Evolutionary conservation across 1,139 yeast genomes (phyloP).

Genomic region (Saccharomyces pastorianus): DNA sequence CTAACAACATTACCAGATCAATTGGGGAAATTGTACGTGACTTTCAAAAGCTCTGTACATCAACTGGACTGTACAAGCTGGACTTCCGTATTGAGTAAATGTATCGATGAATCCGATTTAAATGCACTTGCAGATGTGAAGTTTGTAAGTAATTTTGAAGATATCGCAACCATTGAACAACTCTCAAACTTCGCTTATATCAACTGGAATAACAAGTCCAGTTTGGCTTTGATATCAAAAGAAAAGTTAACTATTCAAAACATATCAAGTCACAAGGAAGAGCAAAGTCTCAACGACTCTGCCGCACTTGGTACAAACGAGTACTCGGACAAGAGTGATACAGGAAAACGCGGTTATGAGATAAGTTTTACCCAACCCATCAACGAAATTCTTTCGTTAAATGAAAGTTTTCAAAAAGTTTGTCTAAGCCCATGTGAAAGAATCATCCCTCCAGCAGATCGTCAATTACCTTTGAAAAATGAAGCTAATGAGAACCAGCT

Average conservation of each 20-base stretch:
- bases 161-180: slow-evolving; percentile 7
- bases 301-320: not conserved
- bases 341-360: not conserved
- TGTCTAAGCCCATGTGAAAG: slow-evolving; percentile 12
- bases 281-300: not conserved
- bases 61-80: slow-evolving; percentile 16
- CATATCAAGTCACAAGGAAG: not conserved
- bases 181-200: slow-evolving; percentile 11
- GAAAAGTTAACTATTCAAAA: not conserved
- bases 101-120: slow-evolving; percentile 19
- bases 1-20: slow-evolving; percentile 3
- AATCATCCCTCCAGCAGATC: slow-evolving; percentile 17
- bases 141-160: slow-evolving; percentile 12
- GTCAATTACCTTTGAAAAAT: slow-evolving; percentile 19
- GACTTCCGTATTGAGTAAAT: slow-evolving; percentile 14
- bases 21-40: slow-evolving; percentile 11
- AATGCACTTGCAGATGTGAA: slow-evolving; percentile 10
- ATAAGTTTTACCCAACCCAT: slow-evolving; percentile 18
- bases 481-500: slow-evolving; percentile 25
- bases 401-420: slow-evolving; percentile 12
- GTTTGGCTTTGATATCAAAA: not conserved
- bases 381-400: slow-evolving; percentile 17
- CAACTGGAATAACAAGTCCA: slow-evolving; percentile 3
- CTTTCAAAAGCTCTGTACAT: slow-evolving; percentile 5
- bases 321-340: not conserved